These are phyloP conservation scores for Nemania sp. DNA, from an alignment of 2,329 filamentous ascomycete genomes.

Conservation along the genomic window DNA sequence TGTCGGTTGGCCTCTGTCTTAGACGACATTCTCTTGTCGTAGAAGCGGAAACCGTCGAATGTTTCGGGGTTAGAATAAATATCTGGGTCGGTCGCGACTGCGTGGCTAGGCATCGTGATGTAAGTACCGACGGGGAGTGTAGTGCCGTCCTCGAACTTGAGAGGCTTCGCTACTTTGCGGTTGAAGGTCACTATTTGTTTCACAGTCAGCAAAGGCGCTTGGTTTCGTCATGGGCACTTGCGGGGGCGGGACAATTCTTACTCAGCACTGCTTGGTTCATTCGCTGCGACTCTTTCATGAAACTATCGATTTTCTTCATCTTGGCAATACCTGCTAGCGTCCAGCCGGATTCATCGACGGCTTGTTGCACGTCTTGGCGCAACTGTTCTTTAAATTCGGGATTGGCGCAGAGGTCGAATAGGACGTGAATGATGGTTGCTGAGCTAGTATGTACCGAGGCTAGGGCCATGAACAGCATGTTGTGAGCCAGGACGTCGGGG, in stretches of 20 bases:
- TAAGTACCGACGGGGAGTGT: slow-evolving; percentile 23
- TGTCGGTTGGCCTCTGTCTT: slow-evolving; percentile 27
- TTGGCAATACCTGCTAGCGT: slow-evolving; percentile 27
- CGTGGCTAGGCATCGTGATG: slow-evolving; percentile 27
- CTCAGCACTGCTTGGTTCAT: slow-evolving; percentile 30
- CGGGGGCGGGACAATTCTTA: slow-evolving; percentile 14
- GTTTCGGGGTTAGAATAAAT: slow-evolving; percentile 28
- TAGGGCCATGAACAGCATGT: slow-evolving; percentile 29
- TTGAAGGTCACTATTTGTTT: slow-evolving; percentile 25
- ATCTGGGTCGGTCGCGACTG: slow-evolving; percentile 24
- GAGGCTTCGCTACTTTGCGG: slow-evolving; percentile 19
- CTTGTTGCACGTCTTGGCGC: slow-evolving; percentile 25
- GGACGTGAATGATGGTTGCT: slow-evolving; percentile 26
- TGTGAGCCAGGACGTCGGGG: slow-evolving; percentile 26
- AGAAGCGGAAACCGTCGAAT: slow-evolving; percentile 27
- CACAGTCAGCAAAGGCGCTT: slow-evolving; percentile 12
- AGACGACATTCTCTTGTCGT: slow-evolving; percentile 26
- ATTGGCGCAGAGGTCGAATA: slow-evolving; percentile 27
- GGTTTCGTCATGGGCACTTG: background rate
- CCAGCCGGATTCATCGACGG: slow-evolving; percentile 27
- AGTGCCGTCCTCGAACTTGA: slow-evolving; percentile 25
- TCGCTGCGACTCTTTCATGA: slow-evolving; percentile 30
- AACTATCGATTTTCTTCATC: slow-evolving; percentile 29
- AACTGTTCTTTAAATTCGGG: slow-evolving; percentile 25
- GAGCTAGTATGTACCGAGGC: slow-evolving; percentile 28